phyloP scores from a whole-genome alignment of 805 yeast species.

The Candida montana region DNA sequence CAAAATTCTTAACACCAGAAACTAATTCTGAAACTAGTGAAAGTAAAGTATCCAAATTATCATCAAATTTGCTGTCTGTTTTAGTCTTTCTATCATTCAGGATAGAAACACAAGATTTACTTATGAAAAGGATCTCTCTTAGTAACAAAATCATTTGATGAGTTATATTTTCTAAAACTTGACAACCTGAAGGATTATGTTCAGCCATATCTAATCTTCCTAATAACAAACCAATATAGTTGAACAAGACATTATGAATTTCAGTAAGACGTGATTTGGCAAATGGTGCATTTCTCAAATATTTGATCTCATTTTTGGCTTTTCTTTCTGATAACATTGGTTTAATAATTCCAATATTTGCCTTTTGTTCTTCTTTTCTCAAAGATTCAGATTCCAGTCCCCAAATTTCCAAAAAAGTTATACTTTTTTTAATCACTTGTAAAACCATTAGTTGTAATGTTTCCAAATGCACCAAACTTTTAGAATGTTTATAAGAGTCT shows the following conservation, averaged over 20 bases:
- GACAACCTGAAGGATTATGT: constrained; percentile 66
- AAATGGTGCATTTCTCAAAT: constrained; percentile 49
- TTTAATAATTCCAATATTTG: neutral
- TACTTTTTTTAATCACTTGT: constrained; percentile 62
- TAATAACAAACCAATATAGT: constrained; percentile 59
- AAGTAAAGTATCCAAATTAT: constrained; percentile 50
- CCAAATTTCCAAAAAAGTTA: constrained; percentile 67
- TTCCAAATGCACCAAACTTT: constrained; percentile 51
- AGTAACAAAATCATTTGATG: constrained; percentile 64
- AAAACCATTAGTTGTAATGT: constrained; percentile 57
- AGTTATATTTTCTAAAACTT: constrained; percentile 55
- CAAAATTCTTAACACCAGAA: constrained; percentile 56
- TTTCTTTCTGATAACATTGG: constrained; percentile 5
- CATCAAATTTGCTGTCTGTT: constrained; percentile 24
- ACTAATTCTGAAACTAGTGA: constrained; percentile 62
- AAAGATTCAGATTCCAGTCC: constrained; percentile 51
- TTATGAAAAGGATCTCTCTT: constrained; percentile 57
- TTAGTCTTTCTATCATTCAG: constrained; percentile 25
- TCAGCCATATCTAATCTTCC: constrained; percentile 80
- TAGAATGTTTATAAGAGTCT: constrained; percentile 64
- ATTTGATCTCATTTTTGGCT: constrained; percentile 29
- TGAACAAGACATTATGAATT: constrained; percentile 51
- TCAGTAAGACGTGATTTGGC: constrained; percentile 62
- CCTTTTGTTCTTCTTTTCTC: constrained; percentile 12
- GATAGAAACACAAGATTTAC: constrained; percentile 40